These are phyloP conservation scores for Lactarius hatsudake DNA, from an alignment of 768 basidiomycete genomes.

Conservation along the genomic window DNA sequence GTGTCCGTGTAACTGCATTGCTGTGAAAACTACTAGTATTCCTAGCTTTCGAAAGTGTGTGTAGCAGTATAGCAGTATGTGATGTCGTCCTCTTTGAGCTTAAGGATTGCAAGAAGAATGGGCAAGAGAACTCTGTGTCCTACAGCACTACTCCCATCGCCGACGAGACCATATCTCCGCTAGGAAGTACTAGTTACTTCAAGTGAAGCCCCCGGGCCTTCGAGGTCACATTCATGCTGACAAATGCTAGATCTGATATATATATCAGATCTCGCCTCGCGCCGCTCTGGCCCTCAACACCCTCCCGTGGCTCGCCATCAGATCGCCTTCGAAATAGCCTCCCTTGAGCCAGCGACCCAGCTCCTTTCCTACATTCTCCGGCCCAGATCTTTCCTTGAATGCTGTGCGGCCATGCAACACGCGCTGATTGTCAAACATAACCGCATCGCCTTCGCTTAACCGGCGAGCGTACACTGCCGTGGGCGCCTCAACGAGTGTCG, in stretches of 20 bases:
- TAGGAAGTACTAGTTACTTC: no score
- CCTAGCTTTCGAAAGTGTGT: neutral
- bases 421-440: slow-evolving; percentile 88
- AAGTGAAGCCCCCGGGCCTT: no score
- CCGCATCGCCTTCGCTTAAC: slow-evolving; percentile 79
- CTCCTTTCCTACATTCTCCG: slow-evolving; percentile 35
- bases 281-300: slow-evolving; percentile 38
- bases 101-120: no score
- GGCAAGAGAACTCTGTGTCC: no score
- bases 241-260: no score
- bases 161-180: no score
- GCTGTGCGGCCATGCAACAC: slow-evolving; percentile 84
- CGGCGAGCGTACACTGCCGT: slow-evolving; percentile 57
- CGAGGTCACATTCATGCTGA: no score
- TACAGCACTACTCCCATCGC: no score
- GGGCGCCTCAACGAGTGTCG: slow-evolving; percentile 52
- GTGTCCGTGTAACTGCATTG: neutral
- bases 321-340: slow-evolving; percentile 71
- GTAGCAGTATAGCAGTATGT: no score
- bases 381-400: slow-evolving; percentile 47
- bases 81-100: no score
- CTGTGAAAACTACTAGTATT: neutral
- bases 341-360: slow-evolving; percentile 89
- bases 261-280: slow-evolving; percentile 14
- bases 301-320: slow-evolving; percentile 58